These are phyloP conservation scores for Amanita subjunquillea DNA, from an alignment of 768 basidiomycete genomes.

Conservation along the genomic window DNA sequence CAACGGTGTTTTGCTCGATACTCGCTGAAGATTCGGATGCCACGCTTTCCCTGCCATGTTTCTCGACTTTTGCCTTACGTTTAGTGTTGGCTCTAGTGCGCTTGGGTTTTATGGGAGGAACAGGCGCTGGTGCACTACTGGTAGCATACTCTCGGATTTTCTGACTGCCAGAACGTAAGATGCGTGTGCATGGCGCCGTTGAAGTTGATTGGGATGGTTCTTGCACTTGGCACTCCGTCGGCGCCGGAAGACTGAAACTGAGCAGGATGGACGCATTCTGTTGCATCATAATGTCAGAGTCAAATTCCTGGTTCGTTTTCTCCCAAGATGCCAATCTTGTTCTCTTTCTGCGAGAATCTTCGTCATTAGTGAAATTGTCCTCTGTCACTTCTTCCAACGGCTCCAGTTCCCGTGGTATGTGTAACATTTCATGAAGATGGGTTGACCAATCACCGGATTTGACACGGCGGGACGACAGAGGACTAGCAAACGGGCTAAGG, in stretches of 20 bases:
- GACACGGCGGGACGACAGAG: not conserved
- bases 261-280: not conserved
- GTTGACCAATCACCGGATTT: not conserved
- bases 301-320: not conserved
- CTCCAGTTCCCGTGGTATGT: conserved; percentile 1
- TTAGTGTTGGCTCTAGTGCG: not conserved
- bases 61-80: not conserved
- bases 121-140: not conserved
- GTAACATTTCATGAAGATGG: not conserved
- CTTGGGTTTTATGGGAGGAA: not conserved
- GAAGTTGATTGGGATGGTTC: not conserved
- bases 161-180: conserved; percentile 1
- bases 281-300: conserved; percentile 1
- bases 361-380: not conserved
- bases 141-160: not conserved
- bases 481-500: not conserved
- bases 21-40: not conserved
- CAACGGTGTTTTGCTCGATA: not conserved
- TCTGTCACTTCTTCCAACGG: conserved; percentile 1
- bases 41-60: not conserved
- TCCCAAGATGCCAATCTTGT: not conserved
- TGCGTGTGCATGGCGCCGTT: not conserved
- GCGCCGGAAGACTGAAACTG: not conserved
- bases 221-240: not conserved
- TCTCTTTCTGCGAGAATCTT: not conserved